A percentile compares a stretch with the other conserved stretches of the same genome.
Conservation (phyloP, 495 filamentous ascomycete species). For the Thozetella sp. region DNA sequence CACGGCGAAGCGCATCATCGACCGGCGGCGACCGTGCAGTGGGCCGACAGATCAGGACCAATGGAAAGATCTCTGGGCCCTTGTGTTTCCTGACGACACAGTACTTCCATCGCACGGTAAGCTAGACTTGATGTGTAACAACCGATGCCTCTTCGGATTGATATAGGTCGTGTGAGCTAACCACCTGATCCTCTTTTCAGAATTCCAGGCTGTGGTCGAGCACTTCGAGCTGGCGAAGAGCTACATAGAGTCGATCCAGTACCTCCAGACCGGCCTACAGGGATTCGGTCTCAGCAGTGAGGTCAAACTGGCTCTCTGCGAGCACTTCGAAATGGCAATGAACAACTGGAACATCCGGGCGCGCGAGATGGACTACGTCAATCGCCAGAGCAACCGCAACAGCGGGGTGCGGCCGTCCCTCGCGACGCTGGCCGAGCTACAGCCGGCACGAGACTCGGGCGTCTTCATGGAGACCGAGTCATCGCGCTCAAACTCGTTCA, state of each 20-base stretch:
- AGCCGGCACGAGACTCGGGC: neutral
- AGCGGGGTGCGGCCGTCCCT: neutral
- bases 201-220: slow-evolving; percentile 1
- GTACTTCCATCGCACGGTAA: neutral
- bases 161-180: too few relatives aligned
- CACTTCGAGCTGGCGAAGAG: neutral
- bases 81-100: neutral
- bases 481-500: neutral
- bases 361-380: slow-evolving; percentile 1
- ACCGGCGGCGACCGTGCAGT: neutral
- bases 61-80: neutral
- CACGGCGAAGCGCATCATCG: neutral
- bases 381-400: neutral
- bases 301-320: neutral
- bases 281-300: neutral
- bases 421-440: neutral
- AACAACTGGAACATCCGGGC: neutral
- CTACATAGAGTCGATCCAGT: neutral
- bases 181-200: neutral
- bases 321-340: neutral
- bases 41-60: neutral
- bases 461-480: neutral
- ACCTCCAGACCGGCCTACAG: neutral
- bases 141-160: neutral
- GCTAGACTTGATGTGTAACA: too few relatives aligned